Percentiles rank a stretch among this genome's conserved stretches.
These are phyloP conservation scores for Xylaria intraflava DNA, from an alignment of 495 filamentous ascomycete species.

Conservation along the genomic window DNA sequence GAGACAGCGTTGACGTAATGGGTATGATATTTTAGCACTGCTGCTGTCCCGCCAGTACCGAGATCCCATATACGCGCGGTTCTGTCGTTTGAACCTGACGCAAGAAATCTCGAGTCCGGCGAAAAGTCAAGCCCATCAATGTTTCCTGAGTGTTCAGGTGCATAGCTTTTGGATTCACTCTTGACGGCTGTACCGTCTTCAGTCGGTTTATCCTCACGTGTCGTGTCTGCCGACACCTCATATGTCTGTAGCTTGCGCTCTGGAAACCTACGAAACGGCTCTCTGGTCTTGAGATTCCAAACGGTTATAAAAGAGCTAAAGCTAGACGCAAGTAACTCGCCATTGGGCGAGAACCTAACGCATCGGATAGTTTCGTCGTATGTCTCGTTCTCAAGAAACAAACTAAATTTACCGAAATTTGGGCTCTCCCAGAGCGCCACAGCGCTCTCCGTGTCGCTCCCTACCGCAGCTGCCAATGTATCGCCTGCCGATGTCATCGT, in stretches of 20 bases:
- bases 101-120: conserved; percentile 9
- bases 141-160: background rate
- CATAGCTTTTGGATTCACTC: too few relatives aligned
- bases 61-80: conserved; percentile 12
- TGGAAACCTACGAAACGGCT: background rate
- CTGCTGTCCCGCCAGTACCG: background rate
- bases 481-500: background rate
- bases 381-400: too few relatives aligned
- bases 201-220: too few relatives aligned
- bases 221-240: too few relatives aligned
- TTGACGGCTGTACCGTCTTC: too few relatives aligned
- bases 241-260: background rate
- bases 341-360: background rate
- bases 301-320: background rate
- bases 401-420: too few relatives aligned
- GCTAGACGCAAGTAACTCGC: background rate
- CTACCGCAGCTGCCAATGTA: background rate
- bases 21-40: background rate
- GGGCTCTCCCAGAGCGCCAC: background rate
- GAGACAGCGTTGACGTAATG: background rate
- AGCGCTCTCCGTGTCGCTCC: too few relatives aligned
- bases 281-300: background rate
- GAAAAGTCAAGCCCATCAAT: background rate
- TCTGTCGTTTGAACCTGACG: conserved; percentile 11
- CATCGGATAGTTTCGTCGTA: background rate